Evolutionary conservation across 2,329 filamentous ascomycete genomes (phyloP), one percentile per base, ranked within the genome.

Genomic region (Pezicula radicicola): DNA sequence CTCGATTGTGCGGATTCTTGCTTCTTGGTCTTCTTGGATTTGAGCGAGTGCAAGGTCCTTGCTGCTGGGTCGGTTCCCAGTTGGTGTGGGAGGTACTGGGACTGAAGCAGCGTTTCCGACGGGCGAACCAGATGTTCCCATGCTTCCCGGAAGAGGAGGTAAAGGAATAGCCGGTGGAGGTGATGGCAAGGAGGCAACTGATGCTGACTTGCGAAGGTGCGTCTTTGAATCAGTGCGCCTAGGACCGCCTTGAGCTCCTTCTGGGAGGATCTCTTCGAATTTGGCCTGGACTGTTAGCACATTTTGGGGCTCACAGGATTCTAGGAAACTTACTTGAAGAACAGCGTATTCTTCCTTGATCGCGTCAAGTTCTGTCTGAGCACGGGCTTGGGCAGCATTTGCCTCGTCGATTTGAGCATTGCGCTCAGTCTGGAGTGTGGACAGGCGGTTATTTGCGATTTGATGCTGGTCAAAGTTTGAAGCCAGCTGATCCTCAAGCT

Each of bases 161-260:
- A 99, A 82, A n/a, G 94, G 94, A 62, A 97, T 96, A 0, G 91
- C 91, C 0, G 94, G 94, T 5, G 94, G 94, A 27, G 94, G 94
- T 1, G 94, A 97, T 2, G 94, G 94, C 10, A 97, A 76, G 3
- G 91, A 94, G 12, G 83, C 81, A 44, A 92, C 87, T 0, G 91
- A 94, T 21, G 83, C 78, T 63, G 88, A 94, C 78, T 96, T 97
- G 66, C 90, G 89, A 41, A 94, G 58, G 15, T 61, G 57, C 13
- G 58, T 57, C 12, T 33, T 33, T 13, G 30, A 33, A 33, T 33
- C 30, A 33, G 30, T 33, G 30, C 30, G 30, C 4, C 30, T 33
- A 33, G 30, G 30, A 12, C 30, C 30, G 10, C 58, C 60, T 28
- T 28, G 19, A 39, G 50, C 28, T 18, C 61, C 59, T 6, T 36